phyloP scores from a whole-genome alignment of 495 filamentous ascomycete genomes.

The Penicillium pancosmium region DNA sequence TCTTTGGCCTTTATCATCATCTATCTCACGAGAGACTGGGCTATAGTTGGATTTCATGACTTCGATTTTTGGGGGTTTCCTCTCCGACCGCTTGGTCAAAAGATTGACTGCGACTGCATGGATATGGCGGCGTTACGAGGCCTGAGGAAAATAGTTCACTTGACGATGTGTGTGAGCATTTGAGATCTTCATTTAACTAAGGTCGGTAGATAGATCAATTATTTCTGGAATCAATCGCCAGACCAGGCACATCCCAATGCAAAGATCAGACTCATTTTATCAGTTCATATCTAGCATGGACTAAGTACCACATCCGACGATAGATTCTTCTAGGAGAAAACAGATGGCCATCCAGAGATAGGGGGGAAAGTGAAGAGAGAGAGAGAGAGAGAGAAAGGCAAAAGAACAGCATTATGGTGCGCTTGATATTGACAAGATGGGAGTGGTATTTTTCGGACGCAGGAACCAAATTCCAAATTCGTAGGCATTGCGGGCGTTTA shows the following conservation, averaged over 20 bases:
- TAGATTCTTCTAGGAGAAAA: conserved; percentile 10
- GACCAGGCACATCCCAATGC: not conserved
- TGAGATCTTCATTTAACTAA: conserved; percentile 7
- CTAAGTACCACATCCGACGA: conserved; percentile 4
- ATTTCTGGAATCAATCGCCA: conserved; percentile 1
- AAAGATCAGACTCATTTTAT: not conserved
- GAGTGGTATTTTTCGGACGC: conserved; percentile 21
- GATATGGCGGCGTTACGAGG: conserved; percentile 15
- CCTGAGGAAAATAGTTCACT: not conserved
- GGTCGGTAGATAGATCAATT: conserved; percentile 20
- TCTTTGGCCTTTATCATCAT: not conserved
- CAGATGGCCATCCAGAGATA: conserved; percentile 24
- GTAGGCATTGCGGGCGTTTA: conserved; percentile 42
- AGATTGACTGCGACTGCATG: conserved; percentile 1
- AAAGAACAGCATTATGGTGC: conserved; percentile 14
- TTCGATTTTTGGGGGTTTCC: not conserved
- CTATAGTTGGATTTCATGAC: not conserved
- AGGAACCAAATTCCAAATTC: conserved; percentile 20
- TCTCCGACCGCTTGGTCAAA: not conserved
- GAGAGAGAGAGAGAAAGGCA: conserved; percentile 6
- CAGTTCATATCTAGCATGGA: conserved; percentile 5
- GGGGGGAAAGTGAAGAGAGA: conserved; percentile 5
- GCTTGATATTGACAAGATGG: conserved; percentile 31
- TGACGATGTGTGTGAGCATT: conserved; percentile 11
- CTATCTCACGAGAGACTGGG: no score